Evolutionary conservation across 208 protist genomes (phyloP).

Genomic region (Vickermania spadyakhi): DNA sequence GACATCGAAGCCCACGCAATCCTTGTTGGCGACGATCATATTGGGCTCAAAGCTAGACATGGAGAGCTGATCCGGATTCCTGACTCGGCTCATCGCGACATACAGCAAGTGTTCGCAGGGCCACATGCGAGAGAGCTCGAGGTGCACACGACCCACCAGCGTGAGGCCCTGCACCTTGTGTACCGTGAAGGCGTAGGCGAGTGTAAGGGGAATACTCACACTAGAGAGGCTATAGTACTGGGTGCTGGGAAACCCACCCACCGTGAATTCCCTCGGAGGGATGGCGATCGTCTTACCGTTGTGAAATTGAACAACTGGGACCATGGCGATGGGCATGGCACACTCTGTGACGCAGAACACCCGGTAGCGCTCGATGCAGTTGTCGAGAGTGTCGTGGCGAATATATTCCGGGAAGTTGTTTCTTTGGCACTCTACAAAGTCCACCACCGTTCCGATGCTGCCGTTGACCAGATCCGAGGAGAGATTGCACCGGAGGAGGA

Average conservation of each 20-base stretch:
- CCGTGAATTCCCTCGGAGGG: conserved; percentile 76
- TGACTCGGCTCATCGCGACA: conserved; percentile 84
- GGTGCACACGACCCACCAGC: conserved; percentile 75
- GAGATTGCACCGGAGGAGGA: conserved; percentile 74
- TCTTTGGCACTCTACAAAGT: conserved; percentile 65
- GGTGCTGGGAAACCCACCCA: conserved; percentile 59
- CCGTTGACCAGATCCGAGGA: conserved; percentile 75
- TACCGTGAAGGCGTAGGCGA: conserved; percentile 88
- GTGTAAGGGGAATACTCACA: conserved; percentile 60
- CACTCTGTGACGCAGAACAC: conserved; percentile 77
- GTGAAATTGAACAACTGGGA: conserved; percentile 84
- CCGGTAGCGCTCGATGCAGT: conserved; percentile 68
- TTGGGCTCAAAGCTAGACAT: conserved; percentile 59
- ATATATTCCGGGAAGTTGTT: conserved; percentile 65
- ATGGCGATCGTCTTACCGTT: conserved; percentile 65
- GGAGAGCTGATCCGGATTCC: conserved; percentile 84
- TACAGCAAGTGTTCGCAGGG: conserved; percentile 84
- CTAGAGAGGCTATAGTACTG: conserved; percentile 72
- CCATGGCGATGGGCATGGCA: conserved; percentile 63
- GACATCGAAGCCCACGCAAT: conserved; percentile 72
- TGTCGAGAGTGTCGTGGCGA: conserved; percentile 40
- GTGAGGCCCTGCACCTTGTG: conserved; percentile 87
- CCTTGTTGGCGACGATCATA: conserved; percentile 75
- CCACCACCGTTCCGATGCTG: conserved; percentile 80
- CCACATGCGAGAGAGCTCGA: conserved; percentile 86